Evolutionary conservation across 257 asterid genomes (phyloP), one percentile per base, ranked within the genome.

Genomic region (Euphrasia confusa): DNA sequence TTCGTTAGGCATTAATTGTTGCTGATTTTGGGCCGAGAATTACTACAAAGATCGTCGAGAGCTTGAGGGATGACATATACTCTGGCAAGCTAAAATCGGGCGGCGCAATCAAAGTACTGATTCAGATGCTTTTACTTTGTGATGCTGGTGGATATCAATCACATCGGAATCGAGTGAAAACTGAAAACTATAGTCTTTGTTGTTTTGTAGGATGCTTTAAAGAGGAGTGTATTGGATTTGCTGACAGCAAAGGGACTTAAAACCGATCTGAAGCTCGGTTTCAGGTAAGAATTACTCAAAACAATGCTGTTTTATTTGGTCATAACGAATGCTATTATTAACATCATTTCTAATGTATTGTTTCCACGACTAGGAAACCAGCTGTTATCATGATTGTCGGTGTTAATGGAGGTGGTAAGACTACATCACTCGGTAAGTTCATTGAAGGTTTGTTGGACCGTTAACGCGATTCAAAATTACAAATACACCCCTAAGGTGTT

Each of bases 391-490:
- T 93, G 88, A 80, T 89, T 58, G 95, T 93, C 67, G 99, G 99
- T 68, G 97, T 93, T 71, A 93, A 93, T 74, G 99, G 99, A 70
- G 99, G 99, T 45, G 99, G 97, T 68, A 93, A 93, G 82, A 93
- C 99, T 30, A 89, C 97, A 30, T 87, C 99, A 57, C 91, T 93
- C 7, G 97, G 99, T 89, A 83, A 80, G 89, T 75, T 50, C 49
- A 33, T 69, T 42, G 4, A 56, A 2, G 5, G 57, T 21, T 21
- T 21, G 24, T 21, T 21, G 24, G 24, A 21, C 24, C 24, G 24
- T 21, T 21, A 21, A 21, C 24, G 24, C 24, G 1, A 0, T 21
- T 21, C 24, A 21, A 21, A 21, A 21, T 21, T 21, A 21, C 24
- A 21, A 21, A 21, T 21, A 21, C 24, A 21, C 24, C 24, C 24